Conservation (phyloP, 2,329 filamentous ascomycete species). For the Pseudodiploospora longispora region DNA sequence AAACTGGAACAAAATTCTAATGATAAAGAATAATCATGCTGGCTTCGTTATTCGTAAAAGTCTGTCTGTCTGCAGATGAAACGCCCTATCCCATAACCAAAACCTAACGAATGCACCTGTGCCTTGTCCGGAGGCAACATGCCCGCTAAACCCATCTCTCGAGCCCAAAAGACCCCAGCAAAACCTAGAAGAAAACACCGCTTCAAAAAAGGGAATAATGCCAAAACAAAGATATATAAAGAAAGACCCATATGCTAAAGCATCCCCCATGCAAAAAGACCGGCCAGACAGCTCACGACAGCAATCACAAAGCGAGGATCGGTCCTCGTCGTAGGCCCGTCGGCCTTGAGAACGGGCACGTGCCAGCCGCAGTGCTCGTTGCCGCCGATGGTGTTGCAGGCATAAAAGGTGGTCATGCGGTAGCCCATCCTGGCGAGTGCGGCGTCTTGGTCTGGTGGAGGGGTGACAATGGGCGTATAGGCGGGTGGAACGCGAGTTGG, state of each 20-base stretch:
- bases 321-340: conserved; percentile 12
- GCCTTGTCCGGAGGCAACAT: too few relatives aligned
- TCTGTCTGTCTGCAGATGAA: too few relatives aligned
- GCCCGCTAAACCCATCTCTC: too few relatives aligned
- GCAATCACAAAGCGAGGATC: conserved; percentile 15
- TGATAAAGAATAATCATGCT: too few relatives aligned
- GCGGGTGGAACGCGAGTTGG: conserved; percentile 7
- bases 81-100: too few relatives aligned
- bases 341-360: conserved; percentile 22
- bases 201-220: too few relatives aligned
- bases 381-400: conserved; percentile 22
- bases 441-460: conserved; percentile 22
- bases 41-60: too few relatives aligned
- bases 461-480: conserved; percentile 23
- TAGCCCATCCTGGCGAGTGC: conserved; percentile 22
- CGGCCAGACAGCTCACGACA: conserved; percentile 14
- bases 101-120: too few relatives aligned
- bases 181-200: too few relatives aligned
- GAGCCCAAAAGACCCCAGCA: too few relatives aligned
- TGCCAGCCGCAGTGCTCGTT: conserved; percentile 29
- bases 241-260: conserved; percentile 8
- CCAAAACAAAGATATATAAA: too few relatives aligned
- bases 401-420: conserved; percentile 26
- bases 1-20: too few relatives aligned
- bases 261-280: conserved; percentile 17